phyloP scores from a whole-genome alignment of 176 grass and related monocot species.

The Rhynchospora pubera region DNA sequence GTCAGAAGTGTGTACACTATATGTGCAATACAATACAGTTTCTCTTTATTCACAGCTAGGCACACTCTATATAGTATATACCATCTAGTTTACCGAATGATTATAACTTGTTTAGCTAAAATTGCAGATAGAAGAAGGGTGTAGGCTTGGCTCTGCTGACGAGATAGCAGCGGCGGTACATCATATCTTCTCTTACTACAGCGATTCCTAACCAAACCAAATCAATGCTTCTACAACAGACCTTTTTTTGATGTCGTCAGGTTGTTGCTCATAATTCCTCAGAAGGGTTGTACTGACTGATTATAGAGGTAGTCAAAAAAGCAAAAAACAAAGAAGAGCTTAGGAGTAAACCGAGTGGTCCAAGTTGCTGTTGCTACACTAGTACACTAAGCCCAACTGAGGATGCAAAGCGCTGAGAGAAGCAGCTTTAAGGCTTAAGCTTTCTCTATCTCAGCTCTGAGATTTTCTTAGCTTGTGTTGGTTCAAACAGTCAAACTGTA shows the following conservation, averaged over 20 bases:
- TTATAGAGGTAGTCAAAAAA: background rate
- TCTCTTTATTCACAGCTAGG: background rate
- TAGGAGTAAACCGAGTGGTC: background rate
- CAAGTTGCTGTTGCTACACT: constrained; percentile 7
- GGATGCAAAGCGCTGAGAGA: constrained; percentile 15
- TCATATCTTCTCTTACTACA: constrained; percentile 84
- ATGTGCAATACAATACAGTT: background rate
- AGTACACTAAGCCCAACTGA: background rate
- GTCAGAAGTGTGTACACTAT: background rate
- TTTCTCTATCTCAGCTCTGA: background rate
- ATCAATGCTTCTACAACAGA: background rate
- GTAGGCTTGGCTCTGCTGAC: constrained; percentile 79
- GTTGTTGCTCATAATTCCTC: background rate
- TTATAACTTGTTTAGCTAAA: background rate
- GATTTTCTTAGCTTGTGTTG: background rate
- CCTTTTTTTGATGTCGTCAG: constrained; percentile 2
- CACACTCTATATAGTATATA: background rate
- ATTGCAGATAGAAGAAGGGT: constrained; percentile 84
- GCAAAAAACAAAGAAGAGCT: background rate
- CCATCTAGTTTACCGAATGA: background rate
- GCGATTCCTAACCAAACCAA: constrained; percentile 29
- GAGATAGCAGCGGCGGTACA: constrained; percentile 85
- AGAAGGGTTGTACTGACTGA: background rate
- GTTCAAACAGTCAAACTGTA: constrained; percentile 17
- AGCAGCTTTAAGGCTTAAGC: constrained; percentile 9